Base-by-base conservation (phyloP, 208 protist species). In the Acanthamoeba culbertsoni region DNA sequence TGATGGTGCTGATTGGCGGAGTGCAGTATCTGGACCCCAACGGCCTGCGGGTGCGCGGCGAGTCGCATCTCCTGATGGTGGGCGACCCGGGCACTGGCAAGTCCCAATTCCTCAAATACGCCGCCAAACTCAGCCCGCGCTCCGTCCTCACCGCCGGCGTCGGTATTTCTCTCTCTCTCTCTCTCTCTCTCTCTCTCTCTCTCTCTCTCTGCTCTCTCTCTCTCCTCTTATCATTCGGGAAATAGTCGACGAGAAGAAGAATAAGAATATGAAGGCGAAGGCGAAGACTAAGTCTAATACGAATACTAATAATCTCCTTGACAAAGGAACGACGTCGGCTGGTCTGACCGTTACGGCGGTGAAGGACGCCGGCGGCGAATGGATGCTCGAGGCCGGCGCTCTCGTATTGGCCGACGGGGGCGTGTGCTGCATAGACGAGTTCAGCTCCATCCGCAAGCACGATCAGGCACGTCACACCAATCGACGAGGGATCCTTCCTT, bases 21-120 rank as follows among this genome's bases (percentile, higher is more conserved):
- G 57, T 71, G 14, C 35, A 94, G 97, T 65, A 98, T 62, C 97
- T 97, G 71, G 79, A 96, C 2, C 97, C 96, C 31, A 98, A 99
- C 82, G 99, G 99, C 94, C 51, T 63, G 18, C 96, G 98, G 82
- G 98, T 99, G 94, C 98, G 99, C 96, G 99, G 99, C 57, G 99
- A 99, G 96, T 99, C 99, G 92, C 99, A 99, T 97, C 98, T 99
- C 10, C 97, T 99, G 12, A 94, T 99, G 48, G 97, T 99, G 68
- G 99, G 99, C 86, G 99, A 99, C 95, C 99, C 99, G 14, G 99
- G 99, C 86, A 99, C 97, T 2, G 98, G 98, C 55, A 99, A 99
- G 93, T 98, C 97, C 35, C 98, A 98, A 88, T 94, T 97, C 35
- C 73, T 97, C 37, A 97, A 97, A 33, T 96, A 40, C 43, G 92